Evolutionary conservation across 2,329 filamentous ascomycete species (phyloP), one percentile per base, ranked within the genome.

Genomic region (Chalaropsis ovoidea): DNA sequence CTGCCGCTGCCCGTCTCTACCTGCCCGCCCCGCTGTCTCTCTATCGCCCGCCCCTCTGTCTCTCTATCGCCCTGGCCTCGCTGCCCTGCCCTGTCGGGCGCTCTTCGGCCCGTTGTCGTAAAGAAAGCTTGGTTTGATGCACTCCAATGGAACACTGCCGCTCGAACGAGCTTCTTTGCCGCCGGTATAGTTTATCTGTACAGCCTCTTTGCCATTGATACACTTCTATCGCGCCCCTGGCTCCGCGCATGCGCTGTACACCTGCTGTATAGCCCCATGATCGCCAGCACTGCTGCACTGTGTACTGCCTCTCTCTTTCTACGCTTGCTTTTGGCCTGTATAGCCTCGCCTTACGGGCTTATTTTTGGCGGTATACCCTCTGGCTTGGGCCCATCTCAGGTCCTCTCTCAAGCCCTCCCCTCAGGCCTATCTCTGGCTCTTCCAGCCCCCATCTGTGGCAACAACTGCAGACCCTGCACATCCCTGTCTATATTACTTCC

Each of bases 91-190:
- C 24, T 65, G 17, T 52, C n/a, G 27, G 27, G 17, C 43, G 4
- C 22, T 62, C 35, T 52, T 65, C 19, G 42, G 45, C 41, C n/a
- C 56, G 27, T 65, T 49, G 22, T 22, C 39, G 31, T 58, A 60
- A 41, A 45, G 45, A 62, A 62, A 62, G 61, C 62, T 56, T 54
- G 45, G 24, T 49, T 19, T 31, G 39, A 39, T 24, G 19, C 41
- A 22, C 19, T 62, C 15, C 31, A n/a, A 22, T 58, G 52, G 52
- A 35, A 58, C 52, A 58, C 52, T 58, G 43, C 43, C 43, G 43
- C 43, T 3, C 52, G 17, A 17, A 58, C 13, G 52, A 58, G 24
- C 52, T 35, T 35, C 27, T 58, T 52, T 52, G 47, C 47, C 47
- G 47, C 27, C 13, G n/a, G 17, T 58, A n/a, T 8, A 17, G 24